phyloP scores from a whole-genome alignment of 495 filamentous ascomycete genomes.

The Neurospora sp. region DNA sequence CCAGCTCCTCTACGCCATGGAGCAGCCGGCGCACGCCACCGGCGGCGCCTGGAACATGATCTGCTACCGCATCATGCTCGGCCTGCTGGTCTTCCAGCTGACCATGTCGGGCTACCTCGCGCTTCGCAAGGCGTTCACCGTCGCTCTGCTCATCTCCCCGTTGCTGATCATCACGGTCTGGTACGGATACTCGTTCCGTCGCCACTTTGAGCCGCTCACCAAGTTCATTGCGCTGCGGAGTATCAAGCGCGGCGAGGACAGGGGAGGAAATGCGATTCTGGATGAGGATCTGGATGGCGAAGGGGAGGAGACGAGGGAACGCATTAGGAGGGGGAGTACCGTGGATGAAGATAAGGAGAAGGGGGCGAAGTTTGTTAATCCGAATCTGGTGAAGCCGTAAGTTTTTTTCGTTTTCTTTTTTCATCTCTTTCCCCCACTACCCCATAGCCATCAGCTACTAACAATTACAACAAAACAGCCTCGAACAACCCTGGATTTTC shows the following conservation, averaged over 20 bases:
- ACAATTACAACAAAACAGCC: slow-evolving; percentile 11
- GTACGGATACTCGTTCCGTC: slow-evolving; percentile 67
- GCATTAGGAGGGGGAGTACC: slow-evolving; percentile 34
- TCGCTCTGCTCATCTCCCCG: slow-evolving; percentile 63
- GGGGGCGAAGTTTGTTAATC: slow-evolving; percentile 61
- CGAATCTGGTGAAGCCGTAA: slow-evolving; percentile 57
- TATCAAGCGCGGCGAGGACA: slow-evolving; percentile 51
- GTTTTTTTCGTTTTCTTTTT: slow-evolving; percentile 14
- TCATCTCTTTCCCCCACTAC: too few relatives aligned
- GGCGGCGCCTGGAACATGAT: slow-evolving; percentile 93
- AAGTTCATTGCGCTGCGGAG: slow-evolving; percentile 86
- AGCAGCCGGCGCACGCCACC: slow-evolving; percentile 88
- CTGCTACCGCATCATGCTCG: slow-evolving; percentile 77
- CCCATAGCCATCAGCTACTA: background rate
- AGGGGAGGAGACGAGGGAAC: slow-evolving; percentile 18
- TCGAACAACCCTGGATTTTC: slow-evolving; percentile 45
- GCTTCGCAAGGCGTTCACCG: slow-evolving; percentile 56
- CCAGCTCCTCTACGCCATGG: slow-evolving; percentile 96
- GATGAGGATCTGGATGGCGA: slow-evolving; percentile 29
- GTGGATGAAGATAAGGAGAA: slow-evolving; percentile 60
- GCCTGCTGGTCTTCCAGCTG: slow-evolving; percentile 77
- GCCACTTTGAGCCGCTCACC: slow-evolving; percentile 74
- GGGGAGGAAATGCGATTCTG: slow-evolving; percentile 24
- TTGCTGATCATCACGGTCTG: slow-evolving; percentile 70
- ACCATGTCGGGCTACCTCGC: slow-evolving; percentile 85